phyloP scores from a whole-genome alignment of 1,139 yeast species.

The Yamadazyma siamensis region DNA sequence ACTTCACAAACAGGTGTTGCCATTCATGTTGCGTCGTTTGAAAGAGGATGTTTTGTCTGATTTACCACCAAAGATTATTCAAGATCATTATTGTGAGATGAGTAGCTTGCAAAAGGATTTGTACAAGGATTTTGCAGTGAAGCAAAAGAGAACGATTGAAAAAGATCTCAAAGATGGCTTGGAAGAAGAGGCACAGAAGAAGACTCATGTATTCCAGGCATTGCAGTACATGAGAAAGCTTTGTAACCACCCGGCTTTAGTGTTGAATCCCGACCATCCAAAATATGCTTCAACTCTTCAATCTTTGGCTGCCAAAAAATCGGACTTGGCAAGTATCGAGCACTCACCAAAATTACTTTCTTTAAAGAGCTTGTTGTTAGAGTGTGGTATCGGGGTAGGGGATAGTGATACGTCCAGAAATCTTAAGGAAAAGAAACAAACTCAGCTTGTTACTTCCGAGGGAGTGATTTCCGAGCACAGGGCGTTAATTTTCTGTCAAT shows the following conservation, averaged over 20 bases:
- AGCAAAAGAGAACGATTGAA: constrained; percentile 72
- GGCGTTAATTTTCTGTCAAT: constrained; percentile 91
- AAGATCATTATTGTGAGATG: constrained; percentile 94
- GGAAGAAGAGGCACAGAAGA: constrained; percentile 48
- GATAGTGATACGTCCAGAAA: constrained; percentile 39
- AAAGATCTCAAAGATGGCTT: constrained; percentile 49
- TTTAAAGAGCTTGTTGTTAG: constrained; percentile 72
- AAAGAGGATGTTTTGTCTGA: constrained; percentile 96
- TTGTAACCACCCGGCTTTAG: constrained; percentile 95
- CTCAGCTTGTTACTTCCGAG: constrained; percentile 45
- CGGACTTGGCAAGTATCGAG: constrained; percentile 65
- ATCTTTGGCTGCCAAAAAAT: constrained; percentile 56
- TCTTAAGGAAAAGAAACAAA: constrained; percentile 24
- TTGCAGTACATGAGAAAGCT: constrained; percentile 95
- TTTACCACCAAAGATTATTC: constrained; percentile 96
- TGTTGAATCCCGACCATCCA: constrained; percentile 83
- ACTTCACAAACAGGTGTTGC: constrained; percentile 91
- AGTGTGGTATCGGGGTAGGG: constrained; percentile 87
- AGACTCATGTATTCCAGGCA: constrained; percentile 96
- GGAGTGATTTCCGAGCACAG: constrained; percentile 94
- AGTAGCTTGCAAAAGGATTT: constrained; percentile 85
- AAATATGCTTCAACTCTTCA: constrained; percentile 63
- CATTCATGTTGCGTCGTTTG: constrained; percentile 91
- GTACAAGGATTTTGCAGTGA: constrained; percentile 87
- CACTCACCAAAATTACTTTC: constrained; percentile 92